phyloP scores from a whole-genome alignment of 148 eudicot species.

The Limonium bicolor region DNA sequence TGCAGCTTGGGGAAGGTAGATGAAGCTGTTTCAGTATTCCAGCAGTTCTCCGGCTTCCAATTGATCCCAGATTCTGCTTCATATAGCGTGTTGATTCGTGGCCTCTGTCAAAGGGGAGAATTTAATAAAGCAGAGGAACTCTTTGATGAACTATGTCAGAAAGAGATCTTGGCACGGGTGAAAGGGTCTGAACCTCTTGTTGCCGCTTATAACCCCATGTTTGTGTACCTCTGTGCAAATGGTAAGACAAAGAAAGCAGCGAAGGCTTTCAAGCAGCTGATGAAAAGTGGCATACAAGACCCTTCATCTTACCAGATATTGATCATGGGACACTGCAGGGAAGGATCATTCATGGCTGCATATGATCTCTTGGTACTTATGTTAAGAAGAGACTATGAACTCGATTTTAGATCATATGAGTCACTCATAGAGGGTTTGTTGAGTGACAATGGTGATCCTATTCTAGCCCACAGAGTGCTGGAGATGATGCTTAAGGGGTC shows the following conservation, averaged over 20 bases:
- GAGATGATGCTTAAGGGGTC: slow-evolving; percentile 26
- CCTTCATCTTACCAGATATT: slow-evolving; percentile 20
- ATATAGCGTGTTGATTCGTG: slow-evolving; percentile 25
- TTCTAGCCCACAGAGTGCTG: slow-evolving; percentile 20
- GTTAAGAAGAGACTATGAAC: slow-evolving; percentile 28
- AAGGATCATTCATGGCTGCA: slow-evolving; percentile 20
- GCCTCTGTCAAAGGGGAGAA: slow-evolving; percentile 14
- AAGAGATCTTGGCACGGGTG: slow-evolving; percentile 16
- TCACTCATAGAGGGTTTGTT: slow-evolving; percentile 21
- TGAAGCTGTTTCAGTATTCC: slow-evolving; percentile 16
- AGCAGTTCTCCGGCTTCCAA: slow-evolving; percentile 16
- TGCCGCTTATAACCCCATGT: slow-evolving; percentile 34
- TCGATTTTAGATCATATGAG: slow-evolving; percentile 16
- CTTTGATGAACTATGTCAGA: slow-evolving; percentile 17
- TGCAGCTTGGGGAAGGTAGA: slow-evolving; percentile 17
- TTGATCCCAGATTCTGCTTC: slow-evolving; percentile 25
- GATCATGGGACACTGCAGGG: slow-evolving; percentile 32
- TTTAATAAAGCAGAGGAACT: slow-evolving; percentile 24
- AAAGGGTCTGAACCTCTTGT: slow-evolving; percentile 23
- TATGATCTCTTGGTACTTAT: slow-evolving; percentile 19
- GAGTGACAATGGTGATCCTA: slow-evolving; percentile 9
- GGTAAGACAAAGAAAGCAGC: slow-evolving; percentile 31
- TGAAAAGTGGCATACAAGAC: slow-evolving; percentile 31
- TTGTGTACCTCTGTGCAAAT: slow-evolving; percentile 20
- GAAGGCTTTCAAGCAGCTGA: slow-evolving; percentile 23